phyloP scores from a whole-genome alignment of 257 asterid genomes.

The Solanum gracilifrons region DNA sequence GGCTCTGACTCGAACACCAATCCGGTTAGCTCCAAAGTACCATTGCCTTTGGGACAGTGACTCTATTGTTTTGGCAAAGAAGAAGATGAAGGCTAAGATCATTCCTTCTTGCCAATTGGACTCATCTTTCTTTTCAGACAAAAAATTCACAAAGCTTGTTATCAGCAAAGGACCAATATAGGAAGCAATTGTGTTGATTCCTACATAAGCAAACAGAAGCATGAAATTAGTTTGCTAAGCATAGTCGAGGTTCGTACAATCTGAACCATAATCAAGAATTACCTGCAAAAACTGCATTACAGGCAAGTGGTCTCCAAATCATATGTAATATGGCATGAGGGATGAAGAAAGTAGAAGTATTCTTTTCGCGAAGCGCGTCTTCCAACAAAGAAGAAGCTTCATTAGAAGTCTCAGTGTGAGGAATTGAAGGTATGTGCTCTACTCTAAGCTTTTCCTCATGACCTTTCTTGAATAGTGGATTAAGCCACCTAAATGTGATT shows the following conservation, averaged over 20 bases:
- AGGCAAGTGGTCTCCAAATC: constrained; percentile 32
- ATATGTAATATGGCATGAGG: constrained; percentile 38
- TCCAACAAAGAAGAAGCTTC: constrained; percentile 57
- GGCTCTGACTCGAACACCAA: constrained; percentile 61
- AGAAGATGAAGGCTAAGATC: constrained; percentile 51
- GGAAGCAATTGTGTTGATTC: constrained; percentile 64
- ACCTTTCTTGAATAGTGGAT: constrained; percentile 60
- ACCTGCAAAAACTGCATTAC: constrained; percentile 84
- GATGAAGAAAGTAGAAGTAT: constrained; percentile 24
- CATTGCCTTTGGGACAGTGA: constrained; percentile 81
- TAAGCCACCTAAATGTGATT: constrained; percentile 63
- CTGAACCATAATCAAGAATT: neutral
- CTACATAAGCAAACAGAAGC: constrained; percentile 18
- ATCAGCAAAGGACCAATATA: constrained; percentile 70
- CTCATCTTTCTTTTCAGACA: constrained; percentile 35
- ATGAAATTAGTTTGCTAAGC: neutral
- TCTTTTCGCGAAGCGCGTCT: constrained; percentile 44
- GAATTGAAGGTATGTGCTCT: constrained; percentile 48
- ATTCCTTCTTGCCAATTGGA: constrained; percentile 45
- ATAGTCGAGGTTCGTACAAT: neutral
- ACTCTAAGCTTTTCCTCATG: constrained; percentile 29
- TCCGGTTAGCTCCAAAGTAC: constrained; percentile 71
- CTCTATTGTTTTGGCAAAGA: constrained; percentile 52
- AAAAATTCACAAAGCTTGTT: constrained; percentile 62
- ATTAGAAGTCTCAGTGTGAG: constrained; percentile 45